Conservation (phyloP, 169 alveolate genomes). For the Cystoisospora suis region DNA sequence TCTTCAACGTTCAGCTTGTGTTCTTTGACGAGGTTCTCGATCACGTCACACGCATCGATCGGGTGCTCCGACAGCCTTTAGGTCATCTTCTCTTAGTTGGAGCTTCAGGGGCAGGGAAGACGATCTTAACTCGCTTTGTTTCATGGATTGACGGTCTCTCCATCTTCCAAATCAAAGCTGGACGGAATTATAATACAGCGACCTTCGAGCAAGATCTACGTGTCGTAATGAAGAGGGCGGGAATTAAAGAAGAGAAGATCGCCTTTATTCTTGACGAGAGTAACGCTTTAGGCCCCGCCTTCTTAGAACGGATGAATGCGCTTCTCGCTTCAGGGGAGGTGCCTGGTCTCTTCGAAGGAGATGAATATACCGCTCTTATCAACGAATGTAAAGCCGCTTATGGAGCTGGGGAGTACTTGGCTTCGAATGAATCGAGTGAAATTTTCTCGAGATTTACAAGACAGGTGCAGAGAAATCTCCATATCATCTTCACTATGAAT, state of each 20-base stretch:
- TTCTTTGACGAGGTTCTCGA: conserved; percentile 95
- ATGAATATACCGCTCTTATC: conserved; percentile 93
- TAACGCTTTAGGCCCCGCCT: conserved; percentile 97
- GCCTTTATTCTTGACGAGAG: conserved; percentile 97
- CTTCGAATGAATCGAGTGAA: conserved; percentile 80
- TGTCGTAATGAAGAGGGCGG: conserved; percentile 96
- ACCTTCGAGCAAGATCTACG: conserved; percentile 96
- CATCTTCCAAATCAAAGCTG: conserved; percentile 95
- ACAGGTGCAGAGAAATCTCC: conserved; percentile 94
- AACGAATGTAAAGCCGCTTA: conserved; percentile 88
- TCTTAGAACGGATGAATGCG: conserved; percentile 98
- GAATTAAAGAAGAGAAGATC: conserved; percentile 95
- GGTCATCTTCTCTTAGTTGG: conserved; percentile 95
- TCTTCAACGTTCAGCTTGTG: conserved; percentile 92
- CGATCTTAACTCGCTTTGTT: conserved; percentile 94
- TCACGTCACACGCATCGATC: conserved; percentile 95
- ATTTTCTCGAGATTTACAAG: conserved; percentile 93
- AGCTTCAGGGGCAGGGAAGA: conserved; percentile 97
- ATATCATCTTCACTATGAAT: conserved; percentile 98
- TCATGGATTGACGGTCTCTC: conserved; percentile 95
- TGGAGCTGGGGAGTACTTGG: conserved; percentile 62
- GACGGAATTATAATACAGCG: conserved; percentile 91
- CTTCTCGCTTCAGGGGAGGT: conserved; percentile 98
- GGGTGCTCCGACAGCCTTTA: conserved; percentile 96
- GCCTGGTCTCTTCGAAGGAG: conserved; percentile 99